Percentiles rank a stretch among this genome's conserved stretches.
These are phyloP conservation scores for Ophiobolus disseminans DNA, from an alignment of 2,329 filamentous ascomycete species.

Conservation along the genomic window DNA sequence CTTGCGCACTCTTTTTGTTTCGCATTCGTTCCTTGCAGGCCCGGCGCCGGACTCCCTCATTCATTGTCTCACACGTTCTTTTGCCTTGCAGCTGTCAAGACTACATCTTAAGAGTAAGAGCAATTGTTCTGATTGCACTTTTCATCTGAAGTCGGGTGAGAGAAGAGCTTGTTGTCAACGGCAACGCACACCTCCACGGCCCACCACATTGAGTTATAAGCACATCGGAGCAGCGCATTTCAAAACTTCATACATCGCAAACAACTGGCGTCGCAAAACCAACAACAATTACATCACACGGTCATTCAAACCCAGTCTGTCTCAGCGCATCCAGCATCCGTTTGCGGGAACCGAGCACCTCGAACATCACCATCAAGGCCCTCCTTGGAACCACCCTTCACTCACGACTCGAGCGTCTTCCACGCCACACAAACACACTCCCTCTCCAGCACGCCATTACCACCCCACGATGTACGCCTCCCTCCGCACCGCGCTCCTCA, in stretches of 20 bases:
- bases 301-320: slow-evolving; percentile 32
- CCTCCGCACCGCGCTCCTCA: slow-evolving; percentile 24
- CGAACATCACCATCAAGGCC: slow-evolving; percentile 18
- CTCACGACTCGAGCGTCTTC: slow-evolving; percentile 16
- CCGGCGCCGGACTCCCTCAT: slow-evolving; percentile 32
- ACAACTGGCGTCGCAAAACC: slow-evolving; percentile 35
- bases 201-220: slow-evolving; percentile 14
- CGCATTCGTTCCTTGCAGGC: slow-evolving; percentile 39
- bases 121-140: no score
- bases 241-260: slow-evolving; percentile 30
- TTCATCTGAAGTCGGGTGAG: neutral
- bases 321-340: slow-evolving; percentile 27
- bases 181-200: slow-evolving; percentile 21
- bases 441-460: slow-evolving; percentile 12
- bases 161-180: slow-evolving; percentile 14
- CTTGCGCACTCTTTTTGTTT: slow-evolving; percentile 19
- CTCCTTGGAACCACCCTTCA: slow-evolving; percentile 10
- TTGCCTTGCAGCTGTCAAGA: slow-evolving; percentile 42
- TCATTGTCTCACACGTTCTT: slow-evolving; percentile 31
- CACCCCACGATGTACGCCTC: slow-evolving; percentile 31
- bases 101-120: no score
- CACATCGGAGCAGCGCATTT: slow-evolving; percentile 16
- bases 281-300: slow-evolving; percentile 13
- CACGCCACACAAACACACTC: slow-evolving; percentile 8
- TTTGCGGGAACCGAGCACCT: slow-evolving; percentile 11